Evolutionary conservation across 1,284 basidiomycete species (phyloP), one percentile per base, ranked within the genome.

Genomic region (Tilletia caries): DNA sequence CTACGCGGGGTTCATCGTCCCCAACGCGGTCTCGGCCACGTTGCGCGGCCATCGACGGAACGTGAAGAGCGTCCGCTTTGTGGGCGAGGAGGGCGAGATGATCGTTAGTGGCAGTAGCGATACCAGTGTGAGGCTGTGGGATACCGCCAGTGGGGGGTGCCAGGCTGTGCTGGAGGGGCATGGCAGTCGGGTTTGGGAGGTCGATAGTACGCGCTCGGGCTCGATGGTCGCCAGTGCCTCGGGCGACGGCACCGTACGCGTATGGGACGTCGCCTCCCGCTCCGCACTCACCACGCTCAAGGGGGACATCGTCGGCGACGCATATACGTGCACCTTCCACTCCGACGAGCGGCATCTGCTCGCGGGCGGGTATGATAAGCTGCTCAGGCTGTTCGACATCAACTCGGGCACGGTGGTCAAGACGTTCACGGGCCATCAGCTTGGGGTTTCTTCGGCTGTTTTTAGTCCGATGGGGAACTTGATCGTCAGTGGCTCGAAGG

Each of bases 371-470:
- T 86, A 86, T 71, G 86, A 86, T 75, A 84, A 84, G 75, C 85
- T 86, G 5, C 77, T 86, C 1, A 78, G 86, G 3, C 78, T 84
- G 34, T 86, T 84, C 80, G 85, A 86, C 72, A 78, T 86, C 46
- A 83, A 85, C 43, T 82, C 84, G 0, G 82, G 82, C 29, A 81
- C 84, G 15, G 81, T 84, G 34, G 74, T 86, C 32, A 82, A 85
- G 67, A 86, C 86, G 5, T 86, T 86, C 68, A 86, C 86, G 1
- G 86, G 86, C 0, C 86, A 86, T 70, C 82, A 83, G 41, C 79
- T 85, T 41, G 84, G 84, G 65, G 83, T 85, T 23, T 82, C 85
- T 12, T 82, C 83, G 0, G 84, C 85, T 12, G 82, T 85, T 18
- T 86, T 84, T 65, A 85, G 85, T 65, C 83, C 84, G 4, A 80